Evolutionary conservation across 2,329 filamentous ascomycete species (phyloP).

Genomic region (Alternaria ventricosa): DNA sequence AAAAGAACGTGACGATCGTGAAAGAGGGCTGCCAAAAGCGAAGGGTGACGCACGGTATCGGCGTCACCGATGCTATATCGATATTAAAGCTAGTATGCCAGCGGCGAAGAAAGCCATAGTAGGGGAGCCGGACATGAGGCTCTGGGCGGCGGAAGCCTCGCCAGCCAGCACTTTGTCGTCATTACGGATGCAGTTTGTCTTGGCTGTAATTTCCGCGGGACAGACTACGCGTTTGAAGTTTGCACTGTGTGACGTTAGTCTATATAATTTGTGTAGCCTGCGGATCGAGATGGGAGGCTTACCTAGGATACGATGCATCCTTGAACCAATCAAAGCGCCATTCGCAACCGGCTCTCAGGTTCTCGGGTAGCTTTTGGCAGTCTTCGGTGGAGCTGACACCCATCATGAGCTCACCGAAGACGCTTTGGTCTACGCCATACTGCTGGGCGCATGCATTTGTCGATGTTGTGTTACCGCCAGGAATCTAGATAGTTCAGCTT

Average conservation of each 20-base stretch:
- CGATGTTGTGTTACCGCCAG: constrained; percentile 47
- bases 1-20: constrained; percentile 29
- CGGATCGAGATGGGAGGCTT: constrained; percentile 8
- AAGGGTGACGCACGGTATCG: constrained; percentile 24
- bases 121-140: constrained; percentile 16
- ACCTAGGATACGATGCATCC: constrained; percentile 44
- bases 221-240: constrained; percentile 47
- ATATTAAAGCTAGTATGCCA: constrained; percentile 28
- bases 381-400: constrained; percentile 41
- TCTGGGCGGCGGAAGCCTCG: constrained; percentile 20
- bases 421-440: constrained; percentile 39
- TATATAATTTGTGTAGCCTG: constrained; percentile 3
- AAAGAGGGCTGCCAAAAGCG: constrained; percentile 15
- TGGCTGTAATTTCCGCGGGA: constrained; percentile 42
- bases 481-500: constrained; percentile 34
- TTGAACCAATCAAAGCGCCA: constrained; percentile 49
- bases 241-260: constrained; percentile 40
- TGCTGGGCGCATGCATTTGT: constrained; percentile 42
- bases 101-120: constrained; percentile 23
- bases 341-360: constrained; percentile 33
- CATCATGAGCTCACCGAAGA: constrained; percentile 39
- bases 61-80: constrained; percentile 33
- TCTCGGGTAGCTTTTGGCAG: constrained; percentile 43
- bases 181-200: constrained; percentile 41
- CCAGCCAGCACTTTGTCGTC: constrained; percentile 38